Base-by-base conservation (phyloP, 495 filamentous ascomycete species). In the Trichocladium antarcticum region DNA sequence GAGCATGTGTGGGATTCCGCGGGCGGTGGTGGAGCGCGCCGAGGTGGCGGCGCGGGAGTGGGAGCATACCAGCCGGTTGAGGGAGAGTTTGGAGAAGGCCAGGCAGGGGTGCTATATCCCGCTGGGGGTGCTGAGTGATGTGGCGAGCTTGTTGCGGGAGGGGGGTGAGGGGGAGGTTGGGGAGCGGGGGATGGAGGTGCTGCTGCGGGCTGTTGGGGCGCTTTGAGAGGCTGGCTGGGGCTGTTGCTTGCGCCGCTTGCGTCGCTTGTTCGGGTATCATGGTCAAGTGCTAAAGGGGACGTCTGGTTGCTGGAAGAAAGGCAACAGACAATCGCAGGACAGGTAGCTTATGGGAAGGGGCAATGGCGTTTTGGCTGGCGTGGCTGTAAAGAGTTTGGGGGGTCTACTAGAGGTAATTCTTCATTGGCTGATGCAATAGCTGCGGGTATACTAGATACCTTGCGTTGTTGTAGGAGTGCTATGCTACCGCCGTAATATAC, bases 1-100 rank as follows among this genome's bases (percentile, higher is more conserved):
- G 1, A 79, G 85, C 31, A 99, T 97, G 92, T 99, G 93, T 53
- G 93, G 93, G 1, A 96, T 99, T 38, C 74, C 89, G 0, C 71
- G 67, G 36, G 81, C 80, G 57, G 83, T 99, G 27, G 84, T 99
- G 37, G 81, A 89, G 60, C 65, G 82, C 14, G 92, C 93, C 3
- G 93, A 97, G 63, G 74, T 75, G 17, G 93, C 93, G n/a, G 93
- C 93, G 12, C 82, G 76, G 58, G 83, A 85, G 57, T 98, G 93
- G 86, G 92, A 98, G 69, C 88, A 96, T 66, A 97, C 93, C 5
- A 87, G 83, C 47, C 72, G 85, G 15, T 69, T 96, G 42, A 88
- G 84, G 65, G 89, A 95, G 71, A 90, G 84, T 53, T 65, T 95
- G 38, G 89, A 96, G 57, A 78, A 79, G 56, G 83, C 81, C 22